Evolutionary conservation across 2,329 filamentous ascomycete genomes (phyloP).

Genomic region (Cordyceps cicadae): DNA sequence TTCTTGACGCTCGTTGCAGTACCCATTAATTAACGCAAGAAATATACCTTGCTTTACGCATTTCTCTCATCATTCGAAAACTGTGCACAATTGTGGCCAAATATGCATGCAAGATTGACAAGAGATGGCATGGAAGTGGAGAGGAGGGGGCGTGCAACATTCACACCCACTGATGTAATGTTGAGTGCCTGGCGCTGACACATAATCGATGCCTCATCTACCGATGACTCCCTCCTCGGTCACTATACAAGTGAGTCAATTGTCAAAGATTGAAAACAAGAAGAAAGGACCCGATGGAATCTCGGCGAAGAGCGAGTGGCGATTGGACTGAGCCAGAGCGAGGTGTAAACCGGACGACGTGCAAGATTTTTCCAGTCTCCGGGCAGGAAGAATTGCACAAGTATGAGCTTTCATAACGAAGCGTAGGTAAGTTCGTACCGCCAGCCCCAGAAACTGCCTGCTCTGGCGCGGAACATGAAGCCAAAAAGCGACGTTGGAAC

Average conservation of each 20-base stretch:
- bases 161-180: not conserved
- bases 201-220: not conserved
- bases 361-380: too few relatives aligned
- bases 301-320: not conserved
- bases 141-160: conserved; percentile 7
- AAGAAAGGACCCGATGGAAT: not conserved
- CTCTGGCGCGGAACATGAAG: not conserved
- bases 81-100: not conserved
- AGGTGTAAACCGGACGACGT: not conserved
- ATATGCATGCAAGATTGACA: conserved; percentile 12
- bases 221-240: not conserved
- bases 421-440: too few relatives aligned
- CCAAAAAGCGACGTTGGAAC: not conserved
- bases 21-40: conserved; percentile 12
- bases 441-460: not conserved
- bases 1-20: conserved; percentile 21
- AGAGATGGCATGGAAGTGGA: conserved; percentile 5
- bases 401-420: too few relatives aligned
- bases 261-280: too few relatives aligned
- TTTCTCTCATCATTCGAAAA: not conserved
- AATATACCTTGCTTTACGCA: not conserved
- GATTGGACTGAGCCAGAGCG: not conserved
- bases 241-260: not conserved
- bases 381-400: too few relatives aligned
- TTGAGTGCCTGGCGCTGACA: not conserved